A percentile compares a stretch with the other conserved stretches of the same genome.
These are phyloP conservation scores for Monosporascus sp. DNA, from an alignment of 2,329 filamentous ascomycete genomes.

Conservation along the genomic window DNA sequence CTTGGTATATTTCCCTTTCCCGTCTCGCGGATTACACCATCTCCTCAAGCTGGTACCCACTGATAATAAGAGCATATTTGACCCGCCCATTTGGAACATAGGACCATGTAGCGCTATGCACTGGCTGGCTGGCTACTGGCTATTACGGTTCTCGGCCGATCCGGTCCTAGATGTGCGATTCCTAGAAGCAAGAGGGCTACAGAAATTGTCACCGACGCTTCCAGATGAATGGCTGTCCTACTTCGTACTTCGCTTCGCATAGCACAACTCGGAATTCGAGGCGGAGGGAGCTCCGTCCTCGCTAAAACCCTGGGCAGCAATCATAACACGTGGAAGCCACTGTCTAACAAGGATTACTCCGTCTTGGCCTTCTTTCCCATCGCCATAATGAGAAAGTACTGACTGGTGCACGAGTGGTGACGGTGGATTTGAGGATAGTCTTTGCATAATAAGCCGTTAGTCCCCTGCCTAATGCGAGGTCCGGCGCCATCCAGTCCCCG, in stretches of 20 bases:
- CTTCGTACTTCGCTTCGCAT: neutral
- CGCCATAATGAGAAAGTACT: too few relatives aligned
- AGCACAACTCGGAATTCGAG: too few relatives aligned
- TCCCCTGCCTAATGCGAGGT: neutral
- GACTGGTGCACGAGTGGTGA: neutral
- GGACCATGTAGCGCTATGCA: neutral
- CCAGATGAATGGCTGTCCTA: neutral
- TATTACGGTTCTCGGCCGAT: too few relatives aligned
- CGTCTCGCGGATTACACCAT: too few relatives aligned
- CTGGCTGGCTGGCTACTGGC: neutral
- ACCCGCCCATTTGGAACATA: too few relatives aligned
- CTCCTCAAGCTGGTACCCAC: too few relatives aligned
- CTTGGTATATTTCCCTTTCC: neutral
- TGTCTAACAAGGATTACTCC: too few relatives aligned
- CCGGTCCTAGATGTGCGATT: neutral
- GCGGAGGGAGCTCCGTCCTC: neutral
- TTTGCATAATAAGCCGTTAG: neutral
- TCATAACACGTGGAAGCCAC: neutral
- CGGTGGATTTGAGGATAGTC: neutral
- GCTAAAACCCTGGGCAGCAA: neutral
- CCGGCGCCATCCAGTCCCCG: neutral
- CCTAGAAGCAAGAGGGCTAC: neutral
- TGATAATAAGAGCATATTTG: too few relatives aligned
- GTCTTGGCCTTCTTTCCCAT: too few relatives aligned
- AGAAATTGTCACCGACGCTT: neutral